Evolutionary conservation across 1,284 basidiomycete genomes (phyloP), one percentile per base, ranked within the genome.

Genomic region (Cutaneotrichosporon mucoides): DNA sequence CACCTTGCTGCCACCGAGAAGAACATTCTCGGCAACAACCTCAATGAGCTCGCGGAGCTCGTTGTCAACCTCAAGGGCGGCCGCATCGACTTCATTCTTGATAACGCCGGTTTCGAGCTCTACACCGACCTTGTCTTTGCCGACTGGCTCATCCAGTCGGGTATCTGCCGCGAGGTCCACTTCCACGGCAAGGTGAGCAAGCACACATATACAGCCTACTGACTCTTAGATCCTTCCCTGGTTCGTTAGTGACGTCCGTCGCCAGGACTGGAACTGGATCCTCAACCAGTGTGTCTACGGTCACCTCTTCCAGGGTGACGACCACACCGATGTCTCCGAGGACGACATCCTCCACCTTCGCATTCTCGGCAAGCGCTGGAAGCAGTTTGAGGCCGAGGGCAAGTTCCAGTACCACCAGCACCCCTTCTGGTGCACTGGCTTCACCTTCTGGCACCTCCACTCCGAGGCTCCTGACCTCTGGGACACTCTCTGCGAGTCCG

Each of bases 381-480:
- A 97, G 88, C 84, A 90, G 84, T 99, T 97, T 76, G 92, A 92
- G 78, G 87, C 85, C 72, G 87, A 95, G 73, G 92, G 92, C 49
- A 90, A 88, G 81, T 96, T 92, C 90, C 84, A 92, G 53, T 98
- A 96, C 76, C 92, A 97, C 36, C 52, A 93, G 77, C 75, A 54
- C 95, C 91, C 94, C 15, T 95, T 93, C 84, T 95, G 92, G 92
- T 92, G 90, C 78, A 90, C 90, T 24, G 90, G 91, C n/a, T 93
- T 90, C 79, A 93, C 90, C 53, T 93, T 86, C 75, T 71, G 72
- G 93, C 89, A 93, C 65, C 80, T 98, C 59, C 88, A 88, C 69
- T 83, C 84, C 54, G 92, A 93, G 77, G 90, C 91, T 0, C 92
- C 92, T 3, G 94, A 97, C 84, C 83, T 97, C 53, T 97, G 96